Percentiles rank a stretch among this genome's conserved stretches.
phyloP scores from a whole-genome alignment of 2,329 filamentous ascomycete genomes.

The Alternaria longipes region DNA sequence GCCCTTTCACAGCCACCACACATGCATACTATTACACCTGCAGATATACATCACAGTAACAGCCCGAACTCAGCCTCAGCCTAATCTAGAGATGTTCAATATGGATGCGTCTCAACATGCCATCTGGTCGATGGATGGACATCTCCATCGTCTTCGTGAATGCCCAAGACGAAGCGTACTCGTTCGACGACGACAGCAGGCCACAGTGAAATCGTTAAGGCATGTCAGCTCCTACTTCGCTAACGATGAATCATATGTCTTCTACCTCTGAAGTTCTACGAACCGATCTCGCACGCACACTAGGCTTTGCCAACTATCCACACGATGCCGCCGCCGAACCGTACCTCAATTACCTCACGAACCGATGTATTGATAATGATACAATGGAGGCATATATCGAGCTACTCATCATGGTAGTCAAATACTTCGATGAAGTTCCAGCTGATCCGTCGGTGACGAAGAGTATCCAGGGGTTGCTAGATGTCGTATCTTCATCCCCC shows the following conservation, averaged over 20 bases:
- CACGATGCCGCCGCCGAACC: conserved; percentile 17
- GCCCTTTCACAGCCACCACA: background rate
- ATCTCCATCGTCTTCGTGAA: background rate
- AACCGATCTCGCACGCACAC: conserved; percentile 16
- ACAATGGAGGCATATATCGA: conserved; percentile 18
- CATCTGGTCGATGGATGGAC: background rate
- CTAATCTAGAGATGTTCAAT: background rate
- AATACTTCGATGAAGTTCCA: background rate
- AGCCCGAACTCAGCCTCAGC: background rate
- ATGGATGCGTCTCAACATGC: too few relatives aligned
- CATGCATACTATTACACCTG: background rate
- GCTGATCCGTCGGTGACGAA: background rate
- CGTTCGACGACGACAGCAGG: background rate
- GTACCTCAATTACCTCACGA: conserved; percentile 33
- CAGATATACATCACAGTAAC: background rate
- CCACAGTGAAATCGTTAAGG: background rate
- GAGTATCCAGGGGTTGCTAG: background rate
- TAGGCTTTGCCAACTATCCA: conserved; percentile 23
- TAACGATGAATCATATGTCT: accelerated
- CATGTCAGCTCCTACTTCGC: background rate
- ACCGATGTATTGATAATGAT: conserved; percentile 16
- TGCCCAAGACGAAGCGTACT: background rate
- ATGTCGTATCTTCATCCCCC: background rate
- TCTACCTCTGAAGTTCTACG: background rate
- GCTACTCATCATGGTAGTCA: background rate